Base-by-base conservation (phyloP, 1,284 basidiomycete species). In the Puccinia brachypodii region DNA sequence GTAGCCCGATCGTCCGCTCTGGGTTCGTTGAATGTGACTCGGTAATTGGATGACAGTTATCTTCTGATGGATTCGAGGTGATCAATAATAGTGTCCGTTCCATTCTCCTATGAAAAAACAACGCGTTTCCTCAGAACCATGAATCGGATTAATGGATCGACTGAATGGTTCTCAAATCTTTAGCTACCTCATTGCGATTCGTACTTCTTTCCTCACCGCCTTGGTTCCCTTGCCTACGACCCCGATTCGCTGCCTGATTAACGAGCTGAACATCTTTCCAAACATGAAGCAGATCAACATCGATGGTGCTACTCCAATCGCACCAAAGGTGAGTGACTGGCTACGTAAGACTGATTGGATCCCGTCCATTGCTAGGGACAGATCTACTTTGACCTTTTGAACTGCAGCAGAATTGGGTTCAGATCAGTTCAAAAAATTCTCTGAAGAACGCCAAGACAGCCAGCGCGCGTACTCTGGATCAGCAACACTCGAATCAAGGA, bases 271-370 rank as follows among this genome's bases (percentile, higher is more conserved):
- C 22, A 80, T 44, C 53, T 73, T 80, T 3, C 89, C 89, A 9
- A 90, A 83, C 0, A 92, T 89, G 84, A 96, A 96, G 3, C 96
- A 89, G 62, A 98, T 89, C 1, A 92, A 91, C 25, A 98, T 88
- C 0, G 93, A 92, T 0, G 96, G 96, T 0, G 96, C 96, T 16
- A 99, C 92, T 84, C 96, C 96, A 82, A 98, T 95, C 83, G 98
- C 98, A 0, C 94, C 96, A 85, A 99, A 98, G 0, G 97, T 97
- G 42, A 99, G 89, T 86, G 98, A 94, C 87, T 99, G 96, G 1
- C 94, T 95, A 84, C 92, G 94, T 83, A 99, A 91, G 74, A 99
- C 89, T 85, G 93, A 94, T 87, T 99, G 96, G 84, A 98, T 93
- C 74, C 94, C 92, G 77, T 91, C 88, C 85, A 98, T 88, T 38